phyloP scores from a whole-genome alignment of 2,329 filamentous ascomycete species.

The Colletotrichum sp. region DNA sequence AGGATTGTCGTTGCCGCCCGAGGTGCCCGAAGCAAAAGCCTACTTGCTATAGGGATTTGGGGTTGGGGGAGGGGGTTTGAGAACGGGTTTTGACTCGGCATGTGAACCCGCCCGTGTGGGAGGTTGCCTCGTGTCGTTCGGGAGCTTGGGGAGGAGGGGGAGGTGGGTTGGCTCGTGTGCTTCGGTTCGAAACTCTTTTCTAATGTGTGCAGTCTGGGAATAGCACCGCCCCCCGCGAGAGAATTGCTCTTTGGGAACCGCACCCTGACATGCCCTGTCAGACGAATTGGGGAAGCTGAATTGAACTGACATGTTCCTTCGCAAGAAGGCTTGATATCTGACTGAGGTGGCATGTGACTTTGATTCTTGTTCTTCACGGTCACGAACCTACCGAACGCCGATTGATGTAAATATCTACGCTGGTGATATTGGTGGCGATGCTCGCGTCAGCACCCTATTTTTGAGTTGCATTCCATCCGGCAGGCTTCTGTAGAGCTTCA shows the following conservation, averaged over 20 bases:
- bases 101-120: not conserved
- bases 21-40: not conserved
- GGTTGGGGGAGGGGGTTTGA: not conserved
- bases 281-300: not conserved
- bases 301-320: not conserved
- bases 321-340: not conserved
- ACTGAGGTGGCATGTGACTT: not conserved
- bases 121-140: not conserved
- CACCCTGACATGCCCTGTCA: not conserved
- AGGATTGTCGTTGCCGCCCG: not conserved
- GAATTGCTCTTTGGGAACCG: not conserved
- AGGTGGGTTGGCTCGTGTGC: not conserved
- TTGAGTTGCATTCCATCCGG: not conserved
- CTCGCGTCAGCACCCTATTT: not conserved
- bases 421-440: not conserved
- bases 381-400: not conserved
- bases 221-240: not conserved
- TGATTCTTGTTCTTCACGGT: not conserved
- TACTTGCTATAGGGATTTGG: not conserved
- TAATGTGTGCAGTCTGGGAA: not conserved
- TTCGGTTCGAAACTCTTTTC: not conserved
- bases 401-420: not conserved
- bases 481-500: not conserved
- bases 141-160: not conserved
- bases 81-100: not conserved